Evolutionary conservation across 306 rosid species (phyloP).

Genomic region (Cicer judaicum): DNA sequence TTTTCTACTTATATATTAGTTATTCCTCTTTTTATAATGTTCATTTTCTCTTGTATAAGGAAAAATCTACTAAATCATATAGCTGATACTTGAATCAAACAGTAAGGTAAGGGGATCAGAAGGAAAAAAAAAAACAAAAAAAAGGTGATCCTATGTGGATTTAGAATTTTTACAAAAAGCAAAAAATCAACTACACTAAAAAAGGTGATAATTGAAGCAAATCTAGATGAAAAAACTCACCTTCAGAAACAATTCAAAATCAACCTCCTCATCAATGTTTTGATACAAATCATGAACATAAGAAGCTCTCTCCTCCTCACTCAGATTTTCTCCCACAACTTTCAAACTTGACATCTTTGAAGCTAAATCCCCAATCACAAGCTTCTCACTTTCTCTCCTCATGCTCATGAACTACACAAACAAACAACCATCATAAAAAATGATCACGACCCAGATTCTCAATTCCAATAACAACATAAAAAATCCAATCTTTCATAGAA

Average conservation of each 20-base stretch:
- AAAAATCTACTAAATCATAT: conserved; percentile 25
- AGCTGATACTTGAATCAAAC: conserved; percentile 17
- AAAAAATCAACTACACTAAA: conserved; percentile 29
- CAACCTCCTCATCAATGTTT: conserved; percentile 77
- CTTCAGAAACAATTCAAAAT: conserved; percentile 90
- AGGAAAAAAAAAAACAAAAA: not conserved
- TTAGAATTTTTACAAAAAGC: conserved; percentile 29
- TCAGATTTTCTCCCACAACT: conserved; percentile 85
- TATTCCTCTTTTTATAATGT: not conserved
- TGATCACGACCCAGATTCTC: conserved; percentile 34
- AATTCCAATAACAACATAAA: conserved; percentile 22
- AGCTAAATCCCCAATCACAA: conserved; percentile 76
- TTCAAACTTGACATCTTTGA: conserved; percentile 86
- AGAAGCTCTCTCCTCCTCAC: conserved; percentile 88
- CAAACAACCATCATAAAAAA: conserved; percentile 15
- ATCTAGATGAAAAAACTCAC: conserved; percentile 51
- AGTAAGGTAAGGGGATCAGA: not conserved
- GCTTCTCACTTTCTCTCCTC: conserved; percentile 83
- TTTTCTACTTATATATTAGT: not conserved
- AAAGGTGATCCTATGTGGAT: conserved; percentile 23
- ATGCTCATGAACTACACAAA: conserved; percentile 75
- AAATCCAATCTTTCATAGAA: conserved; percentile 35
- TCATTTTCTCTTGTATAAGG: not conserved
- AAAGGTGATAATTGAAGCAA: conserved; percentile 36
- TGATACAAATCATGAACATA: conserved; percentile 67